Evolutionary conservation across 257 asterid genomes (phyloP).

Genomic region (Solanum phureja): DNA sequence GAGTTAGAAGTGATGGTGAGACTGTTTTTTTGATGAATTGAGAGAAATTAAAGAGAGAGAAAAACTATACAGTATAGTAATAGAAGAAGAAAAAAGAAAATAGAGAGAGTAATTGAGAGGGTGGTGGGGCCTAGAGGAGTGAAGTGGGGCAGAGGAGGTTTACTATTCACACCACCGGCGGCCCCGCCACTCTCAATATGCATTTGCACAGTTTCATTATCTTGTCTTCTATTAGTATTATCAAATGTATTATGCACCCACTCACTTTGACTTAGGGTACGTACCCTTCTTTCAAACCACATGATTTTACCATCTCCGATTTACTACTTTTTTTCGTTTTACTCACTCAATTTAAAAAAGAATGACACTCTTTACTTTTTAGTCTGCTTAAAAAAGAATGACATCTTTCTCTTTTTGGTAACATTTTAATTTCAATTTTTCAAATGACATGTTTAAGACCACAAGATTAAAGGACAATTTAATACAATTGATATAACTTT

Average conservation of each 20-base stretch:
- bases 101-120: conserved; percentile 1
- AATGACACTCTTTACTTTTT: too few relatives aligned
- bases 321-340: not conserved
- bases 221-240: not conserved
- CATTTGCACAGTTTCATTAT: not conserved
- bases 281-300: not conserved
- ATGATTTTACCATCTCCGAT: not conserved
- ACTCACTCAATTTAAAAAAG: too few relatives aligned
- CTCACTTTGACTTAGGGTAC: not conserved
- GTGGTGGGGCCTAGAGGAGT: conserved; percentile 14
- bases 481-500: too few relatives aligned
- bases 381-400: too few relatives aligned
- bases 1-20: not conserved
- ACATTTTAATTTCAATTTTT: too few relatives aligned
- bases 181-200: conserved; percentile 1
- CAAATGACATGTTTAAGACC: too few relatives aligned
- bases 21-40: not conserved
- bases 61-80: not conserved
- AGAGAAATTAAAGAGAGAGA: not conserved
- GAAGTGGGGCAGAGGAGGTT: not conserved
- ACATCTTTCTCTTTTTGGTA: accelerated
- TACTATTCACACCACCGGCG: conserved; percentile 19
- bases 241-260: not conserved
- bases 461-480: too few relatives aligned
- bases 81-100: not conserved